A percentile compares a stretch with the other conserved stretches of the same genome.
These are phyloP conservation scores for Yamadazyma takamatsuzukensis DNA, from an alignment of 805 yeast genomes.

Conservation along the genomic window DNA sequence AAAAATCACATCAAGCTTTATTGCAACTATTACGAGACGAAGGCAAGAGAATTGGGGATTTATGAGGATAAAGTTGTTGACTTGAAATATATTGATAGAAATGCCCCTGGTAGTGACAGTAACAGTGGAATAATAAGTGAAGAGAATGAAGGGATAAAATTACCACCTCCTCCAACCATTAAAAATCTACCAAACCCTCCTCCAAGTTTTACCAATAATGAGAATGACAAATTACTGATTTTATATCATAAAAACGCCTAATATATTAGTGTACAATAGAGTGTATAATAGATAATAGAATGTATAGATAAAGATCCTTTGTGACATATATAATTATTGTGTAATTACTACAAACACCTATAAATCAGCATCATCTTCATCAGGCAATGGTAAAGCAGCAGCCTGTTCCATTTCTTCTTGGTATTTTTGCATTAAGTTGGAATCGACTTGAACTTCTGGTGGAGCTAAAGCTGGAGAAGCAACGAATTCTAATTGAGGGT, in stretches of 20 bases:
- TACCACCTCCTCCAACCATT: conserved; percentile 35
- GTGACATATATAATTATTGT: neutral
- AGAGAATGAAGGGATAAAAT: conserved; percentile 6
- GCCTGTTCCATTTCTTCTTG: conserved; percentile 99
- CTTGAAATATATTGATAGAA: conserved; percentile 16
- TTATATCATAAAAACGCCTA: no score
- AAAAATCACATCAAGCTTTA: conserved; percentile 69
- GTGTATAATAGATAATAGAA: no score
- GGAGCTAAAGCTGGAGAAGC: conserved; percentile 99
- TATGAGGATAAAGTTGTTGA: conserved; percentile 38
- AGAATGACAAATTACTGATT: conserved; percentile 9
- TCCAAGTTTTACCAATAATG: conserved; percentile 22
- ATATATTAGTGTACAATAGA: no score
- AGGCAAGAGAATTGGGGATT: conserved; percentile 35
- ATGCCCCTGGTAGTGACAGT: conserved; percentile 20
- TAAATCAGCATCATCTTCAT: conserved; percentile 99
- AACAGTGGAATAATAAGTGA: conserved; percentile 29
- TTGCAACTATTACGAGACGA: conserved; percentile 67
- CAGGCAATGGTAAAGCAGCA: conserved; percentile 98
- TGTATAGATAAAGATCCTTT: no score
- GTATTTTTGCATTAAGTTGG: conserved; percentile 94
- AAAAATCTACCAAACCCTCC: conserved; percentile 32
- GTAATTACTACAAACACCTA: conserved; percentile 35
- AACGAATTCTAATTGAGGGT: conserved; percentile 96
- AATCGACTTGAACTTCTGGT: conserved; percentile 97